Percentiles rank a stretch among this genome's conserved stretches.
phyloP scores from a whole-genome alignment of 441 rosid species.

The Syzygium malaccense region DNA sequence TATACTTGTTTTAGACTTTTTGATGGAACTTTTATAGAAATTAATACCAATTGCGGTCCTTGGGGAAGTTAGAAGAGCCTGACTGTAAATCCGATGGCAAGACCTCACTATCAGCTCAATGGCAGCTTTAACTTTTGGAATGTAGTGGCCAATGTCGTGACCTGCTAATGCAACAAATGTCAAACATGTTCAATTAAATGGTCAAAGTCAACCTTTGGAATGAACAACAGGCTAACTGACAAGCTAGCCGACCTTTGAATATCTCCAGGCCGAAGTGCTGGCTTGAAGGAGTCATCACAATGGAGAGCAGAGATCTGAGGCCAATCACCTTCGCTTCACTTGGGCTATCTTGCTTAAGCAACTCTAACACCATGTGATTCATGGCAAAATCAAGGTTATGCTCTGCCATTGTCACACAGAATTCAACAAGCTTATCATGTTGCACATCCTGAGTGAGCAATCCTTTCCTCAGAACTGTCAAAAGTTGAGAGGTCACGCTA shows the following conservation, averaged over 20 bases:
- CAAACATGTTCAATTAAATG: background rate
- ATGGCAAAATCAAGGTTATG: constrained; percentile 99
- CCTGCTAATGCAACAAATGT: constrained; percentile 37
- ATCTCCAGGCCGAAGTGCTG: constrained; percentile 87
- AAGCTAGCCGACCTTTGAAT: constrained; percentile 52
- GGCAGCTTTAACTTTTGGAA: constrained; percentile 98
- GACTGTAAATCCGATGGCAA: constrained; percentile 80
- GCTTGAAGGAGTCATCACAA: constrained; percentile 92
- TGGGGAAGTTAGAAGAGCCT: constrained; percentile 92
- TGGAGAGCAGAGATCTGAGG: constrained; percentile 93
- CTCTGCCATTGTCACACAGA: constrained; percentile 95
- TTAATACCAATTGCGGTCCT: constrained; percentile 77
- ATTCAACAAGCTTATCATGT: constrained; percentile 97
- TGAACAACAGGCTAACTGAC: background rate
- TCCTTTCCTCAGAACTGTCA: constrained; percentile 87
- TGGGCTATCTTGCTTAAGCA: constrained; percentile 93
- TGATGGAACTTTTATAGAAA: background rate
- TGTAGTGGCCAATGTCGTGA: constrained; percentile 87
- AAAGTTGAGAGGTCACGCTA: constrained; percentile 96
- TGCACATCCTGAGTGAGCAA: constrained; percentile 97
- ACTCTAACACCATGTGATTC: constrained; percentile 98
- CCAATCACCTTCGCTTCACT: constrained; percentile 99
- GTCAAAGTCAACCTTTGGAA: background rate
- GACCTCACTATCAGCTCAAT: constrained; percentile 92
- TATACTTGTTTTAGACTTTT: background rate